Evolutionary conservation across 495 filamentous ascomycete genomes (phyloP).

Genomic region (Daldinia decipiens): DNA sequence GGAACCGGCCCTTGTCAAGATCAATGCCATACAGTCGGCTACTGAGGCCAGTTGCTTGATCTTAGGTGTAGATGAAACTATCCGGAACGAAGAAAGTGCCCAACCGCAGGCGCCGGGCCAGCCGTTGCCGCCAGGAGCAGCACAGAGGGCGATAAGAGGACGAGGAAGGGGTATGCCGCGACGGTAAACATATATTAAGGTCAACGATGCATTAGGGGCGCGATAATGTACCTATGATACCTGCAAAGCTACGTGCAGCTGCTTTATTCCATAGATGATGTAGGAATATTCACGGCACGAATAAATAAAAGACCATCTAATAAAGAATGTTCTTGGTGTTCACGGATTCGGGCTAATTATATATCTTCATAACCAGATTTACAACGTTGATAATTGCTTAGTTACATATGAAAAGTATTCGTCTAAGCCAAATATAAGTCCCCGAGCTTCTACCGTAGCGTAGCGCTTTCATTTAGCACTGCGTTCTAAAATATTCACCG

Average conservation of each 20-base stretch:
- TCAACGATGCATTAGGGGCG: conserved; percentile 13
- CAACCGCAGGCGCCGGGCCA: conserved; percentile 79
- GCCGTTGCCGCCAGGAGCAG: conserved; percentile 88
- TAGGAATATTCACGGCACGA: conserved; percentile 31
- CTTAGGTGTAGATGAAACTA: conserved; percentile 95
- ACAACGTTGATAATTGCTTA: background rate
- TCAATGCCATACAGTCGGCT: conserved; percentile 96
- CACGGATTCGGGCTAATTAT: background rate
- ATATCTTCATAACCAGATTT: background rate
- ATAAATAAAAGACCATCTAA: conserved; percentile 30
- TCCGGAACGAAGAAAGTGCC: conserved; percentile 92
- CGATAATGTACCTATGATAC: conserved; percentile 37
- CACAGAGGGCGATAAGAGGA: conserved; percentile 86
- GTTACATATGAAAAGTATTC: conserved; percentile 1
- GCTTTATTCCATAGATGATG: conserved; percentile 17
- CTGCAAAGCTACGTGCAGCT: conserved; percentile 26
- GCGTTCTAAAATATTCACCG: conserved; percentile 46
- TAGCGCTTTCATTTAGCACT: background rate
- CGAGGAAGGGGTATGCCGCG: conserved; percentile 92
- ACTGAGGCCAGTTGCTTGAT: conserved; percentile 96
- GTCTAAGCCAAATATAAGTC: background rate
- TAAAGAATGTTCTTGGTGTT: background rate
- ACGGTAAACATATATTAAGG: conserved; percentile 59
- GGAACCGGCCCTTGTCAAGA: conserved; percentile 95
- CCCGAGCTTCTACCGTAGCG: conserved; percentile 19